Evolutionary conservation across 177 flowering plant genomes (phyloP), one percentile per base, ranked within the genome.

Genomic region (Vitis hybrid): DNA sequence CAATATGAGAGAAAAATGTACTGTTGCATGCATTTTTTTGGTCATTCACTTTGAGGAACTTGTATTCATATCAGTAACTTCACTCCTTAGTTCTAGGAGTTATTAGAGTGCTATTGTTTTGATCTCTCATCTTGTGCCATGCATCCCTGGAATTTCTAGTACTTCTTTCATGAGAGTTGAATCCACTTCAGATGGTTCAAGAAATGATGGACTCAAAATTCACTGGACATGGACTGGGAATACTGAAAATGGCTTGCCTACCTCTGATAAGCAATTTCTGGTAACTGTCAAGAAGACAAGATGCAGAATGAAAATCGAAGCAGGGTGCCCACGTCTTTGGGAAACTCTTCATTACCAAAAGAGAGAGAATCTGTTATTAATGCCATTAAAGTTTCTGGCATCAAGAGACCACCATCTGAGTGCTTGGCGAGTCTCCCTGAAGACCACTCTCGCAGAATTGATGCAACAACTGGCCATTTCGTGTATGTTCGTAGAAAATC

Each of bases 401-500:
- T 66, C 15, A 88, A 89, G 76, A 85, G 90, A 77, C 65, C 84
- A 10, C 55, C 76, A 30, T 58, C 86, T 15, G 87, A 87, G 49
- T 64, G 65, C 62, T 75, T 74, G 2, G 59, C 54, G 11, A 83
- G 74, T 70, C 81, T 84, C 27, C 62, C 75, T 51, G 55, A 60
- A 40, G 65, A 66, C 19, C 84, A 78, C 27, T 72, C 79, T 70
- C 68, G 85, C 3, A 67, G 52, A 65, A 70, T 69, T 74, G 80
- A 61, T 79, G 64, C 77, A 60, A 76, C 81, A 60, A 85, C 78
- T 76, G 88, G 86, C 30, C 88, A 83, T 68, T 86, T 87, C 63
- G 90, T 91, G 27, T 94, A 92, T 81, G 87, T 80, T 51, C 89
- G 94, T 30, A 85, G 94, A 70, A 92, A 88, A 82, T 54, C 83